Conservation (phyloP, 805 yeast species). For the Candida awuae region DNA sequence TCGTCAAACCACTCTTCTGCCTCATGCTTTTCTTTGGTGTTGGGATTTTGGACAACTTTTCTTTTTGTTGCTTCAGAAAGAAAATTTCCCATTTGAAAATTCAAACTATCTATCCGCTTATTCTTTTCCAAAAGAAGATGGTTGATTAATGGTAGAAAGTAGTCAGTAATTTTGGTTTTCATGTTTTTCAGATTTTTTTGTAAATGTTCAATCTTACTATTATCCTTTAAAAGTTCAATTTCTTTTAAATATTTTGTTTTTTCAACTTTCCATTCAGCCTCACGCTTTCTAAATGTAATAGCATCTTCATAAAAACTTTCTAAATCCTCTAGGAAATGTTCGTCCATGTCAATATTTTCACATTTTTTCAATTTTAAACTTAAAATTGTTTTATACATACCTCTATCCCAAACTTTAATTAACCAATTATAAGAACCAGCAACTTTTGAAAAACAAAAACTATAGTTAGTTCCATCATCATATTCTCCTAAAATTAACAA, state of each 20-base stretch:
- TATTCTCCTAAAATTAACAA: conserved; percentile 5
- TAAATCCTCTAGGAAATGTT: conserved; percentile 10
- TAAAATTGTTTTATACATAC: conserved; percentile 7
- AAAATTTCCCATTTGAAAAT: background rate
- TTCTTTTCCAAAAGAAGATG: conserved; percentile 1
- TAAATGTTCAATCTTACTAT: conserved; percentile 1
- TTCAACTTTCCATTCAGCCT: conserved; percentile 1
- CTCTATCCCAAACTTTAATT: conserved; percentile 5
- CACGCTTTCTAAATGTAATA: background rate
- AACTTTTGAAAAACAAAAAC: background rate
- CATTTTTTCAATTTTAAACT: background rate
- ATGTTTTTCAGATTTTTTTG: conserved; percentile 1
- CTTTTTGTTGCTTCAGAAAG: conserved; percentile 2
- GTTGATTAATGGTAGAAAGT: conserved; percentile 7
- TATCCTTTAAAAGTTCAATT: conserved; percentile 1
- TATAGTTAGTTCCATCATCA: conserved; percentile 1
- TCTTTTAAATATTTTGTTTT: background rate
- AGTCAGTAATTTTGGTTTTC: conserved; percentile 2
- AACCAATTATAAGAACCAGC: background rate
- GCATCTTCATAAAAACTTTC: background rate
- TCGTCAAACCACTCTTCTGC: background rate
- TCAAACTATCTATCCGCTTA: background rate
- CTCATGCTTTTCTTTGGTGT: background rate
- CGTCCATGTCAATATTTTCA: conserved; percentile 5
- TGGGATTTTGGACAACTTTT: too few species aligned